A percentile compares a stretch with the other conserved stretches of the same genome.
Conservation (phyloP, 1,139 yeast genomes). For the Yamadazyma spencermartinsiae region DNA sequence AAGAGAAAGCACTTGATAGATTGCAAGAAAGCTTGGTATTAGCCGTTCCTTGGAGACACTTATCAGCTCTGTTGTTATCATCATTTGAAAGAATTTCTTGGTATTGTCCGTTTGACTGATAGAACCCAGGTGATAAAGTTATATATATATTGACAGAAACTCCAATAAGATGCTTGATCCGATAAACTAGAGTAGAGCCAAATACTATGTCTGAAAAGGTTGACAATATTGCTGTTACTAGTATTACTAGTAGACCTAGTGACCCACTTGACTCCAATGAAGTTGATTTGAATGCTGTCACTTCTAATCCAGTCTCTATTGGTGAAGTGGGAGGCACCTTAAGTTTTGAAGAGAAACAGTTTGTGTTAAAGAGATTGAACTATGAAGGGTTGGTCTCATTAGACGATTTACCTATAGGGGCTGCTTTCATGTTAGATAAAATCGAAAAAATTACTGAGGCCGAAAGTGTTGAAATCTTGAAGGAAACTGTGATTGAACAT, state of each 20-base stretch:
- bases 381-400: slow-evolving; percentile 26
- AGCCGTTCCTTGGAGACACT: neutral
- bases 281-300: slow-evolving; percentile 18
- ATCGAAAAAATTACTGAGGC: slow-evolving; percentile 21
- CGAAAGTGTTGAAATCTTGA: slow-evolving; percentile 24
- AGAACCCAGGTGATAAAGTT: neutral
- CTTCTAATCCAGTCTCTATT: slow-evolving; percentile 16
- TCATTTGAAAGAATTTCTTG: neutral
- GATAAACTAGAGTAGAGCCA: too few species aligned
- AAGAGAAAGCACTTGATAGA: neutral
- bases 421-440: slow-evolving; percentile 31
- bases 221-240: neutral
- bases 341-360: slow-evolving; percentile 26
- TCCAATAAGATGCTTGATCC: too few species aligned
- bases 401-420: slow-evolving; percentile 28
- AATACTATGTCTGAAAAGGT: neutral
- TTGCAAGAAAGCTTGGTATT: neutral
- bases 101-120: neutral
- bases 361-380: slow-evolving; percentile 28
- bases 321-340: slow-evolving; percentile 27
- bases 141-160: neutral
- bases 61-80: neutral
- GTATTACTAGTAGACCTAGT: slow-evolving; percentile 8
- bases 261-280: slow-evolving; percentile 19
- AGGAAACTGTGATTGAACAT: slow-evolving; percentile 20